Evolutionary conservation across 805 yeast genomes (phyloP).

Genomic region (Helenozyma rhizophorensis): DNA sequence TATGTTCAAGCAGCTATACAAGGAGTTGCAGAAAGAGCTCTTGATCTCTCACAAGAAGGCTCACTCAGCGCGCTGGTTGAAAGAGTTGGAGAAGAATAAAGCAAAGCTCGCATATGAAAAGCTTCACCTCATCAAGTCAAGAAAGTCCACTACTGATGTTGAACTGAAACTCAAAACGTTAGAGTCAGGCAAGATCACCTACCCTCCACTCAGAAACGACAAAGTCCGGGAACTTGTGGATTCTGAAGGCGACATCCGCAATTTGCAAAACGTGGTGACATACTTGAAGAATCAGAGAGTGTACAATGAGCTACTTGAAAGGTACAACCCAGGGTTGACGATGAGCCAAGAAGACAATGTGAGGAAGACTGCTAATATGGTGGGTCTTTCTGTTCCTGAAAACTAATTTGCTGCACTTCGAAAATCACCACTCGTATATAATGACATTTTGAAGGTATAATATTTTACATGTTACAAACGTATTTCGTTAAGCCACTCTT

Average conservation of each 20-base stretch:
- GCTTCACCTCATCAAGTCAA: slow-evolving; percentile 38
- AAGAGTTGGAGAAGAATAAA: slow-evolving; percentile 39
- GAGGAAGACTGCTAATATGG: slow-evolving; percentile 75
- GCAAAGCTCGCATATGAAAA: slow-evolving; percentile 48
- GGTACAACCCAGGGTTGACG: slow-evolving; percentile 82
- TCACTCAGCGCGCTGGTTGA: slow-evolving; percentile 33
- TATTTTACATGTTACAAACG: not conserved
- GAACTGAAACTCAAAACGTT: slow-evolving; percentile 24
- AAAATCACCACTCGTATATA: too few species aligned
- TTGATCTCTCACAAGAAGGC: slow-evolving; percentile 32
- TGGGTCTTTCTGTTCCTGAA: slow-evolving; percentile 62
- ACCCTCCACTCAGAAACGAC: slow-evolving; percentile 7
- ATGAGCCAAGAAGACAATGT: slow-evolving; percentile 77
- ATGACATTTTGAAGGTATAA: not conserved
- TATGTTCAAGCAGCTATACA: slow-evolving; percentile 14
- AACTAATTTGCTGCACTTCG: slow-evolving; percentile 5
- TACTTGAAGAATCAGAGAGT: slow-evolving; percentile 70
- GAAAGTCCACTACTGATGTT: slow-evolving; percentile 31
- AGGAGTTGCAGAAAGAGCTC: slow-evolving; percentile 37
- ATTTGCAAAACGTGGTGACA: slow-evolving; percentile 54
- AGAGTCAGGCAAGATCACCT: slow-evolving; percentile 13
- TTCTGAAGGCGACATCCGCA: slow-evolving; percentile 17
- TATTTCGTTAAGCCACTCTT: slow-evolving; percentile 6
- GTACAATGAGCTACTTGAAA: slow-evolving; percentile 72
- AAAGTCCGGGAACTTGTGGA: slow-evolving; percentile 6